These are phyloP conservation scores for Kwoniella bestiolae DNA, from an alignment of 768 basidiomycete genomes.

Conservation along the genomic window DNA sequence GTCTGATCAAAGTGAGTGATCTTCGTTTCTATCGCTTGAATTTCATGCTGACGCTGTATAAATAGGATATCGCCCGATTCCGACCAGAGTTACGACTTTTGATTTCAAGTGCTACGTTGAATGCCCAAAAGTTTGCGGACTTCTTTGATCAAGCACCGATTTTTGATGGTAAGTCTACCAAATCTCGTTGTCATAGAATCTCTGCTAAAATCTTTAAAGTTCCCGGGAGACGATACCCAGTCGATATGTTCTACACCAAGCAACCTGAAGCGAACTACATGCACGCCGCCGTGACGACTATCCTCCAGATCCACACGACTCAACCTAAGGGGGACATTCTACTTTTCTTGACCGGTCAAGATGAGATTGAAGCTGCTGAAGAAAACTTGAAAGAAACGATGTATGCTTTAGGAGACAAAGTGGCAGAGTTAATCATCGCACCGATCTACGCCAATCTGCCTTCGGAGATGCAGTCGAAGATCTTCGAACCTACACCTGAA, in stretches of 20 bases:
- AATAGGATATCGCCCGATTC: conserved; percentile 50
- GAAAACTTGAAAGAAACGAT: conserved; percentile 96
- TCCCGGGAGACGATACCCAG: conserved; percentile 94
- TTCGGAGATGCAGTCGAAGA: conserved; percentile 98
- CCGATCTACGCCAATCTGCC: conserved; percentile 99
- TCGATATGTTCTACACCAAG: conserved; percentile 98
- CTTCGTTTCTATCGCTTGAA: neutral
- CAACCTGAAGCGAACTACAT: conserved; percentile 99
- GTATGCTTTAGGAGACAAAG: conserved; percentile 91
- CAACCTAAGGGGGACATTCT: conserved; percentile 97
- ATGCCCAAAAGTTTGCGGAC: conserved; percentile 95
- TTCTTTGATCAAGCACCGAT: conserved; percentile 97
- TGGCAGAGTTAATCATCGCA: conserved; percentile 89
- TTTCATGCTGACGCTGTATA: conserved; percentile 12
- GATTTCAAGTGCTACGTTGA: conserved; percentile 91
- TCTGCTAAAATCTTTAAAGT: conserved; percentile 62
- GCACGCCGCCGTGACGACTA: conserved; percentile 96
- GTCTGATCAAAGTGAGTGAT: conserved; percentile 88
- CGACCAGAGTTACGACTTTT: conserved; percentile 89
- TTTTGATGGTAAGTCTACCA: conserved; percentile 72
- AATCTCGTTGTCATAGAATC: neutral
- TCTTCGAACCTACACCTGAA: conserved; percentile 97
- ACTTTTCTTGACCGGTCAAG: conserved; percentile 98
- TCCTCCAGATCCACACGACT: conserved; percentile 98
- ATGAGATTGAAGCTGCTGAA: conserved; percentile 96